Evolutionary conservation across 202 grass and related monocot species (phyloP).

Genomic region (Carex sylvatica): DNA sequence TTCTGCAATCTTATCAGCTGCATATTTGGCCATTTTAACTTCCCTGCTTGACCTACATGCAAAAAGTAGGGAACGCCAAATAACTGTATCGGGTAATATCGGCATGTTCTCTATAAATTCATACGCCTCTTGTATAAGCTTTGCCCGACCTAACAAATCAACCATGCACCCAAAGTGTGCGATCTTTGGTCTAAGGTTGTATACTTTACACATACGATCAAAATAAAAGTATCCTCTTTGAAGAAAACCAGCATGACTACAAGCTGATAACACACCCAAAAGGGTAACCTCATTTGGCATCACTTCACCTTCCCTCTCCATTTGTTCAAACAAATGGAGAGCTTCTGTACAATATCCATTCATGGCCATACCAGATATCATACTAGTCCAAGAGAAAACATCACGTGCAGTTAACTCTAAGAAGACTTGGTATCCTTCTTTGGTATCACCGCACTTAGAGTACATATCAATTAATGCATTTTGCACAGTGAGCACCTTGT

Average conservation of each 20-base stretch:
- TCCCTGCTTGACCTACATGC: conserved; percentile 58
- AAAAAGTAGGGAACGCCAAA: conserved; percentile 88
- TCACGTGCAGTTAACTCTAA: conserved; percentile 41
- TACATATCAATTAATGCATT: conserved; percentile 97
- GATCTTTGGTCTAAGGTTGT: conserved; percentile 58
- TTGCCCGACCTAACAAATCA: conserved; percentile 83
- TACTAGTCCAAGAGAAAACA: conserved; percentile 85
- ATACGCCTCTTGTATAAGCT: conserved; percentile 54
- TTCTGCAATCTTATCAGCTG: conserved; percentile 56
- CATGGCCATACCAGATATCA: conserved; percentile 83
- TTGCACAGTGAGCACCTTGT: conserved; percentile 54
- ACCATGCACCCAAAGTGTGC: conserved; percentile 94
- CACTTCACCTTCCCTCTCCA: conserved; percentile 59
- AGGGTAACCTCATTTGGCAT: conserved; percentile 83
- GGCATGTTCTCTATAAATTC: conserved; percentile 82
- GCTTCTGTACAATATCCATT: conserved; percentile 72
- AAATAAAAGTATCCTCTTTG: conserved; percentile 79
- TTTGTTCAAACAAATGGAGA: conserved; percentile 78
- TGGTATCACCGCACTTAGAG: conserved; percentile 85
- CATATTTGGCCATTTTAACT: conserved; percentile 63
- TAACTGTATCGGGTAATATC: conserved; percentile 53
- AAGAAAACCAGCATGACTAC: conserved; percentile 87
- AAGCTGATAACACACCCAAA: conserved; percentile 77
- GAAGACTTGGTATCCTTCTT: conserved; percentile 69
- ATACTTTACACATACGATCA: conserved; percentile 56